Percentiles rank a stretch among this genome's conserved stretches.
These are phyloP conservation scores for Porphyra umbilicalis DNA, from an alignment of 31 red algal genomes.

Conservation along the genomic window DNA sequence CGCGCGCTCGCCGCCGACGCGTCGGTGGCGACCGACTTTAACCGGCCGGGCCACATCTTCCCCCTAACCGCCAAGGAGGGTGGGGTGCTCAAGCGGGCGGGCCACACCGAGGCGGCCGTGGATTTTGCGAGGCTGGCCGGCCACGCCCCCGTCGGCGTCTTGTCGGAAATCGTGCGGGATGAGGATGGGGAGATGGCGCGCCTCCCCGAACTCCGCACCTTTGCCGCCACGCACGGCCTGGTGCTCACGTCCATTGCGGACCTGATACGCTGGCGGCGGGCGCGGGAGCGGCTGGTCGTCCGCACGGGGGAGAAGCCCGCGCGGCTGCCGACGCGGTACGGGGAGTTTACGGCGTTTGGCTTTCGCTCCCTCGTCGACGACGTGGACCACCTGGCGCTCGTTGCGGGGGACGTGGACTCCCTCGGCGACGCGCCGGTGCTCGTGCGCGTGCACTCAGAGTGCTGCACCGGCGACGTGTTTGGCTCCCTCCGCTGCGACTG, in stretches of 20 bases:
- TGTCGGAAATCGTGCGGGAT: conserved; percentile 94
- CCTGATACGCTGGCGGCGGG: conserved; percentile 74
- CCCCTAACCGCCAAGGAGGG: conserved; percentile 73
- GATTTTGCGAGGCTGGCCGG: conserved; percentile 83
- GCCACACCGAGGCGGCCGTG: conserved; percentile 93
- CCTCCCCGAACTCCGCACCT: conserved; percentile 51
- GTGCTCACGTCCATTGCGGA: conserved; percentile 93
- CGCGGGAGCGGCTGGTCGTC: conserved; percentile 79
- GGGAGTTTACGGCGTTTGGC: conserved; percentile 69
- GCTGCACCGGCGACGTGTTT: conserved; percentile 98
- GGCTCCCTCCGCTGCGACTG: conserved; percentile 98
- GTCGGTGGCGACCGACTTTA: conserved; percentile 52
- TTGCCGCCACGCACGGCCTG: conserved; percentile 66
- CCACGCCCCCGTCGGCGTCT: conserved; percentile 75
- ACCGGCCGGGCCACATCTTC: conserved; percentile 95
- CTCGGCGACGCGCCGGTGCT: conserved; percentile 62
- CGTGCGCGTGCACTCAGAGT: conserved; percentile 98
- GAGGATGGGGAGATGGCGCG: conserved; percentile 85
- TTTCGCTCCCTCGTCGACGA: conserved; percentile 76
- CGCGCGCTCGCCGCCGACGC: conserved; percentile 61
- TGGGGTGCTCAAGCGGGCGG: conserved; percentile 94
- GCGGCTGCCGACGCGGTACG: conserved; percentile 79
- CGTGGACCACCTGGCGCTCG: conserved; percentile 91
- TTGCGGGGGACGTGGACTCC: conserved; percentile 41
- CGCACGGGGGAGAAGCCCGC: conserved; percentile 44